These are phyloP conservation scores for Neurospora sp. DNA, from an alignment of 495 filamentous ascomycete species.

Conservation along the genomic window DNA sequence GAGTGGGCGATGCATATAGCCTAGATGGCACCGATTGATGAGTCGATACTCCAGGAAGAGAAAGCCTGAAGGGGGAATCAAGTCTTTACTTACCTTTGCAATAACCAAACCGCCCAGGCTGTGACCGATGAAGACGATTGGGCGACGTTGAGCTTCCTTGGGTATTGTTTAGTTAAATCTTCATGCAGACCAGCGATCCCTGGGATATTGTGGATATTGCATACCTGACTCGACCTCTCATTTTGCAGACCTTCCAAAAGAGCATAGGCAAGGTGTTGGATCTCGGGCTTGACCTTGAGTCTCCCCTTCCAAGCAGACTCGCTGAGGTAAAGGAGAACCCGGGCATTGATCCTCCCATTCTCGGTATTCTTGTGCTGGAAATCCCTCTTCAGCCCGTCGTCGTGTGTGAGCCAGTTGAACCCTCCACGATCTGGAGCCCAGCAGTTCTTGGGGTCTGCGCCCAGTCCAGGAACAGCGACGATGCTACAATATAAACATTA, in stretches of 20 bases:
- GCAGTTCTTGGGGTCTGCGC: background rate
- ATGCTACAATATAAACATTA: no score
- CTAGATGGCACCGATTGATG: no score
- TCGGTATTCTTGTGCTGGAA: background rate
- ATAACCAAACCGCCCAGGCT: slow-evolving; percentile 57
- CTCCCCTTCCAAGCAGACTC: background rate
- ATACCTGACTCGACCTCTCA: no score
- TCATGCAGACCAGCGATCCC: no score
- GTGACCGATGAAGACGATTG: slow-evolving; percentile 30
- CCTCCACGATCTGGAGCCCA: background rate
- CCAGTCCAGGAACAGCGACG: background rate
- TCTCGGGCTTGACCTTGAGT: background rate
- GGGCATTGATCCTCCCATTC: background rate
- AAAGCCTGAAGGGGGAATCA: no score
- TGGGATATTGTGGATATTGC: no score
- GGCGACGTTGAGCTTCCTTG: no score
- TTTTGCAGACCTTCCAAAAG: background rate
- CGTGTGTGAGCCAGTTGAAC: background rate
- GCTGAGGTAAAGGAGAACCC: background rate
- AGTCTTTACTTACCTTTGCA: slow-evolving; percentile 14
- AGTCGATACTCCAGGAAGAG: background rate
- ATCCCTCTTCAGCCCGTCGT: background rate
- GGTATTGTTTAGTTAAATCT: no score
- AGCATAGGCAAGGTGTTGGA: background rate
- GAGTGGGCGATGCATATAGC: slow-evolving; percentile 5